Evolutionary conservation across 164 flowering plant genomes (phyloP).

Genomic region (Piper longum): DNA sequence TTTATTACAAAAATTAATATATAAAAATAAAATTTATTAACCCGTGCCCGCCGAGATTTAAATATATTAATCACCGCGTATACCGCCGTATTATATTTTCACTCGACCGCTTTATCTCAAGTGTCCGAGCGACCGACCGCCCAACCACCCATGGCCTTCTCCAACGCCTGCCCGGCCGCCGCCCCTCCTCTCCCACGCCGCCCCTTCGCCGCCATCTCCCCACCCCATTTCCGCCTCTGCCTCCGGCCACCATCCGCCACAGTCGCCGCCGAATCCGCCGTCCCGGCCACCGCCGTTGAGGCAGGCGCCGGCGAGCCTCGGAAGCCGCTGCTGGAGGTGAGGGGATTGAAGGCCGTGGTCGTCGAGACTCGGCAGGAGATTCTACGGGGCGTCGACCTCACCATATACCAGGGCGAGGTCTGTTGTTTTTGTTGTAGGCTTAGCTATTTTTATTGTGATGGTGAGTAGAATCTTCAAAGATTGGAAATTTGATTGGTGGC

Average conservation of each 20-base stretch:
- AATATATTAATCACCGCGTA: no score
- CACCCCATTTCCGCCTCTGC: not conserved
- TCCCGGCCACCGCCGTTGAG: not conserved
- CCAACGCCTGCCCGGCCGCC: not conserved
- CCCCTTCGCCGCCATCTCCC: not conserved
- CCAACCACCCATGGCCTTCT: not conserved
- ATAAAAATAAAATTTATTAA: no score
- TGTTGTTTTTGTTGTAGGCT: not conserved
- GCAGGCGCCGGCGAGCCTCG: conserved; percentile 2
- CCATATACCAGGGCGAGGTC: conserved; percentile 79
- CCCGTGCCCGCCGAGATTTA: no score
- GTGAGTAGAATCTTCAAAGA: no score
- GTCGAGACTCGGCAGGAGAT: conserved; percentile 47
- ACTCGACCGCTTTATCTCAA: no score
- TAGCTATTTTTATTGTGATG: no score
- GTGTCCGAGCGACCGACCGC: not conserved
- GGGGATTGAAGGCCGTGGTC: conserved; percentile 60
- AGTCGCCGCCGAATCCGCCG: not conserved
- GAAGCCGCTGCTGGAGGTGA: conserved; percentile 65
- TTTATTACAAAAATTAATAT: no score
- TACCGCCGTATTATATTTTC: no score
- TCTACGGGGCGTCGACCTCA: conserved; percentile 67
- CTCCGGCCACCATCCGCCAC: not conserved
- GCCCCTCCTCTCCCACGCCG: not conserved
- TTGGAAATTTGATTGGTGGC: no score